A percentile compares a stretch with the other conserved stretches of the same genome.
These are phyloP conservation scores for Leccinum pallidistipes DNA, from an alignment of 1,284 basidiomycete species.

Conservation along the genomic window DNA sequence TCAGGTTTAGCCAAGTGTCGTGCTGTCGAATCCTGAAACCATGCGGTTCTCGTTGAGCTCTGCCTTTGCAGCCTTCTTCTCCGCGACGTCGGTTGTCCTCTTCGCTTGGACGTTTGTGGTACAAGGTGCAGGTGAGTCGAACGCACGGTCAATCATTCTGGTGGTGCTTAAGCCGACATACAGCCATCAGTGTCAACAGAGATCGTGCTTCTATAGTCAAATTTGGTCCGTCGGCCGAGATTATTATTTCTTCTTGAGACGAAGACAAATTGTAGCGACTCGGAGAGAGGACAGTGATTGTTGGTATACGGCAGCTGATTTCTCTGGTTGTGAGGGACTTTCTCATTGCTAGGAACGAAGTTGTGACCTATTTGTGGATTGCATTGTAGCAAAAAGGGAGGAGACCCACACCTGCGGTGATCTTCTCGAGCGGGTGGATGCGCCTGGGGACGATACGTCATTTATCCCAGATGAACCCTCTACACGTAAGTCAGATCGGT, in stretches of 20 bases:
- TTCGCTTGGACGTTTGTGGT: slow-evolving; percentile 8
- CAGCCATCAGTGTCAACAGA: slow-evolving; percentile 8
- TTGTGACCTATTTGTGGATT: neutral
- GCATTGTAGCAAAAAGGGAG: neutral
- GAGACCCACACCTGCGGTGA: neutral
- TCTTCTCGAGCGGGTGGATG: neutral
- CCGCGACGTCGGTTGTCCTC: neutral
- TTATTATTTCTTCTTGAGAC: neutral
- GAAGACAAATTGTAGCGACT: neutral
- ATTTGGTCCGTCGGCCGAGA: slow-evolving; percentile 3
- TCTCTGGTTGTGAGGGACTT: neutral
- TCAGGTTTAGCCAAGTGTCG: neutral
- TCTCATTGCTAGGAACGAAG: neutral
- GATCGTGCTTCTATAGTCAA: neutral
- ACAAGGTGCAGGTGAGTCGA: slow-evolving; percentile 17
- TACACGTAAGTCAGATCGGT: slow-evolving; percentile 2
- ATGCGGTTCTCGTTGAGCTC: slow-evolving; percentile 7
- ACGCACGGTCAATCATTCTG: neutral
- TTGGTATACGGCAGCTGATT: neutral
- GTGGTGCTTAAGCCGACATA: neutral
- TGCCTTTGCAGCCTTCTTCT: neutral
- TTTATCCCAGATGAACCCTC: neutral
- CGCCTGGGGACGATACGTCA: neutral
- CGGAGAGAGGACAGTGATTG: neutral
- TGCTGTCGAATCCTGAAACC: neutral